Conservation (phyloP, 2,329 filamentous ascomycete genomes). For the Colletotrichum simmondsii region DNA sequence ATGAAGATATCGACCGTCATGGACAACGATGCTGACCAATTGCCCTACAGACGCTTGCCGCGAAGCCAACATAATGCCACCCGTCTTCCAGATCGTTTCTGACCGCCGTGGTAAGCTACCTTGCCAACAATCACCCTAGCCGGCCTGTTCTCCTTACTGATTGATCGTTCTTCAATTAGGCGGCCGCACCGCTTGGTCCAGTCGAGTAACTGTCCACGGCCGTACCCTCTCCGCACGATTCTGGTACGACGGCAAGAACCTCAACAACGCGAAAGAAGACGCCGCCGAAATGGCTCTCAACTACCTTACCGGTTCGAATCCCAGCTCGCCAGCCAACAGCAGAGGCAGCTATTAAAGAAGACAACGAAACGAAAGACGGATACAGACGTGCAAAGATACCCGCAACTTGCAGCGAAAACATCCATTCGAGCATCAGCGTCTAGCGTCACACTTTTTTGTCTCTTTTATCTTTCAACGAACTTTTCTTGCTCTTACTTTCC, state of each 20-base stretch:
- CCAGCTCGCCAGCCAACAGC: constrained; percentile 51
- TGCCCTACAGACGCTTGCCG: constrained; percentile 65
- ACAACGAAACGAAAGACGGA: neutral
- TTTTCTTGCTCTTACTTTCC: constrained; percentile 4
- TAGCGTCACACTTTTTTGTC: constrained; percentile 19
- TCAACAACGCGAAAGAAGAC: constrained; percentile 90
- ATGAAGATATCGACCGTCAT: neutral
- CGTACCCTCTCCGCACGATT: constrained; percentile 77
- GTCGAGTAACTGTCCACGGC: constrained; percentile 78
- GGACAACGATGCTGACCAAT: constrained; percentile 21
- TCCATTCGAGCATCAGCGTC: constrained; percentile 22
- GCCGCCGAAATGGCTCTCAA: constrained; percentile 84
- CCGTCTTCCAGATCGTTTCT: constrained; percentile 77
- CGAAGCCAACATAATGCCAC: constrained; percentile 61
- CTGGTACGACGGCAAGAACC: constrained; percentile 91
- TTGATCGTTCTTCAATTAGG: constrained; percentile 60
- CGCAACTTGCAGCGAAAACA: constrained; percentile 12
- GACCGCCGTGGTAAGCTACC: constrained; percentile 74
- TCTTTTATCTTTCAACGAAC: neutral
- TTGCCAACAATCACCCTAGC: neutral
- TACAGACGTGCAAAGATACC: neutral
- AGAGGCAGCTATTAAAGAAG: constrained; percentile 31
- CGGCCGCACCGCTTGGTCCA: constrained; percentile 91
- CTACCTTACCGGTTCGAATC: constrained; percentile 58
- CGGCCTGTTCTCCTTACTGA: constrained; percentile 3